Percentiles rank a stretch among this genome's conserved stretches.
These are phyloP conservation scores for Epithele typhae DNA, from an alignment of 768 basidiomycete species.

Conservation along the genomic window DNA sequence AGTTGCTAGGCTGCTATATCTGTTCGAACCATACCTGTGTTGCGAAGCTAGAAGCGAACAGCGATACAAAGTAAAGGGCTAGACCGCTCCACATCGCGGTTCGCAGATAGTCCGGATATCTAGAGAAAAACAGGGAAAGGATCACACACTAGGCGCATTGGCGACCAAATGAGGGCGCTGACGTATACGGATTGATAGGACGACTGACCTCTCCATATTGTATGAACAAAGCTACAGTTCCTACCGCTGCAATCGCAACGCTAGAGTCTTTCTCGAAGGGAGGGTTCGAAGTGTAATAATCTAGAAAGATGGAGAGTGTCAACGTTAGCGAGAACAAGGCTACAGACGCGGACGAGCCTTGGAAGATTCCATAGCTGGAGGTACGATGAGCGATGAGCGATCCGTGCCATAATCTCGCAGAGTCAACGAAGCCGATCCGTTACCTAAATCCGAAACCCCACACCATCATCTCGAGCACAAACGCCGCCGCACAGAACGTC, in stretches of 20 bases:
- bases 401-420: too few species aligned
- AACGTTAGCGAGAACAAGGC: too few species aligned
- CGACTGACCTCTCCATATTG: constrained; percentile 16
- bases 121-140: neutral
- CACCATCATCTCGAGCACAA: constrained; percentile 19
- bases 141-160: neutral
- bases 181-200: neutral
- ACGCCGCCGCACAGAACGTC: constrained; percentile 16
- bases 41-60: constrained; percentile 16
- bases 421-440: too few species aligned
- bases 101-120: constrained; percentile 12
- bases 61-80: constrained; percentile 2
- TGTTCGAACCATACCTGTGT: constrained; percentile 16
- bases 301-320: neutral
- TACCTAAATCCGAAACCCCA: constrained; percentile 24
- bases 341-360: constrained; percentile 9
- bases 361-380: constrained; percentile 23
- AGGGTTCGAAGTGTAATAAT: constrained; percentile 20
- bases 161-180: too few species aligned
- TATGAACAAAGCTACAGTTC: constrained; percentile 14
- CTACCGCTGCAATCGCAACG: constrained; percentile 16
- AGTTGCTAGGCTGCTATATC: too few species aligned
- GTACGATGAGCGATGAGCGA: neutral
- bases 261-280: constrained; percentile 15
- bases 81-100: constrained; percentile 12